These are phyloP conservation scores for Pythium myriotylum DNA, from an alignment of 352 stramenopile genomes.

Conservation along the genomic window DNA sequence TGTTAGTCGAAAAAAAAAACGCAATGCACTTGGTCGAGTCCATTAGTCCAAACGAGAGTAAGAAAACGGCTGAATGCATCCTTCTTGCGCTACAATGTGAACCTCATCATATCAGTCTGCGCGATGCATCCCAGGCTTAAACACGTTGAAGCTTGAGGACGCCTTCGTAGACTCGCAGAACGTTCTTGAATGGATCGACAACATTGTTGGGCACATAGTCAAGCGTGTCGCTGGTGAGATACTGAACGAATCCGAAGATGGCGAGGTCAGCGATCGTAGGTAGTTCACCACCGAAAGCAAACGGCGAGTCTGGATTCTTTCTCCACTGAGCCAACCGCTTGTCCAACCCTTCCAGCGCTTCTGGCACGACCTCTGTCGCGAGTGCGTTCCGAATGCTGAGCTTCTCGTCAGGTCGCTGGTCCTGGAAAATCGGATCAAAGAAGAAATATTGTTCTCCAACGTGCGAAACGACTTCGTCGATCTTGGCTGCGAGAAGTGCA, in stretches of 20 bases:
- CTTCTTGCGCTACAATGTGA: no score
- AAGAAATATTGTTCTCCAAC: slow-evolving; percentile 31
- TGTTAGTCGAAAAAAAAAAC: no score
- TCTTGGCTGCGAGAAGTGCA: neutral
- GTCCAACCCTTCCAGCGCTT: slow-evolving; percentile 42
- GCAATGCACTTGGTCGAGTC: no score
- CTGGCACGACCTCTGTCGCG: slow-evolving; percentile 36
- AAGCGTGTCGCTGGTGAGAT: neutral
- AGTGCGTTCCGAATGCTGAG: slow-evolving; percentile 36
- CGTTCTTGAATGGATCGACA: neutral
- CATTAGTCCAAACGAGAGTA: no score
- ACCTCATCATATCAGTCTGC: no score
- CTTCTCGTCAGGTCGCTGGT: slow-evolving; percentile 29
- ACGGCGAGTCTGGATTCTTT: neutral
- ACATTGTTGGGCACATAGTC: neutral
- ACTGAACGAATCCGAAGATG: slow-evolving; percentile 37
- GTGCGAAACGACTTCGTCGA: slow-evolving; percentile 51
- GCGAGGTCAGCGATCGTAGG: slow-evolving; percentile 56
- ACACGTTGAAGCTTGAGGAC: neutral
- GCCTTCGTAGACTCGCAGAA: neutral
- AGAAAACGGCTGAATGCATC: no score
- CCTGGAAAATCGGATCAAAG: slow-evolving; percentile 27
- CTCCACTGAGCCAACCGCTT: slow-evolving; percentile 26
- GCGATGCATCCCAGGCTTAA: neutral
- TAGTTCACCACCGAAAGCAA: slow-evolving; percentile 28